phyloP scores from a whole-genome alignment of 352 stramenopile species.

The Pythium pectinolyticum region DNA sequence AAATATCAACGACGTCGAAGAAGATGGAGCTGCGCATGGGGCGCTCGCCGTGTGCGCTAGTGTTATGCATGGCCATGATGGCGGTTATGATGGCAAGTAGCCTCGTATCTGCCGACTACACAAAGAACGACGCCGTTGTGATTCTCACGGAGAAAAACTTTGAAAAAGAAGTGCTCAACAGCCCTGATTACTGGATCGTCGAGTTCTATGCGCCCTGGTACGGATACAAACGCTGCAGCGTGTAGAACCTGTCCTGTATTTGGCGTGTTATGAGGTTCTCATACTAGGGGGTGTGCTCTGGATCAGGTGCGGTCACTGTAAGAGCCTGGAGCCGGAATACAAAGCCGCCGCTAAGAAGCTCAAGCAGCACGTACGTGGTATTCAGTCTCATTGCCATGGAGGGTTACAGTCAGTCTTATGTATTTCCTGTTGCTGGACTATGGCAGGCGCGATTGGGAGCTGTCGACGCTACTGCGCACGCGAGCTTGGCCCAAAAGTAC shows the following conservation, averaged over 20 bases:
- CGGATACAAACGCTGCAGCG: slow-evolving; percentile 7
- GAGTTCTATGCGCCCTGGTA: slow-evolving; percentile 93
- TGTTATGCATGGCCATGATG: slow-evolving; percentile 8
- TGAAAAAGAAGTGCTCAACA: slow-evolving; percentile 79
- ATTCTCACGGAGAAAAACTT: slow-evolving; percentile 84
- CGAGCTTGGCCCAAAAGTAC: slow-evolving; percentile 72
- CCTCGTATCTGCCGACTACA: slow-evolving; percentile 38
- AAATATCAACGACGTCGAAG: slow-evolving; percentile 6
- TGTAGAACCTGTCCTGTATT: neutral
- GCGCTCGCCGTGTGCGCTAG: neutral
- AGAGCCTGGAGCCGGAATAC: slow-evolving; percentile 89
- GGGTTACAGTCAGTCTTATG: neutral
- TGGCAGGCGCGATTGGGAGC: slow-evolving; percentile 61
- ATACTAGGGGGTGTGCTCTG: too few species aligned
- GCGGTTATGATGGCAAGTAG: slow-evolving; percentile 3
- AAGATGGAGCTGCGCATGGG: neutral
- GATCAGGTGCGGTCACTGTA: slow-evolving; percentile 84
- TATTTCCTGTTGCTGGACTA: neutral
- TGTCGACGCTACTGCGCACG: slow-evolving; percentile 64
- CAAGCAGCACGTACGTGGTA: slow-evolving; percentile 55
- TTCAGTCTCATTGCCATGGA: neutral
- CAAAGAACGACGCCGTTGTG: slow-evolving; percentile 55
- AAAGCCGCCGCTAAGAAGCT: slow-evolving; percentile 86
- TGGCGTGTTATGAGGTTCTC: too few species aligned
- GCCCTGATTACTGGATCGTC: slow-evolving; percentile 87